Base-by-base conservation (phyloP, 805 yeast species). In the Metschnikowia gelsemii region DNA sequence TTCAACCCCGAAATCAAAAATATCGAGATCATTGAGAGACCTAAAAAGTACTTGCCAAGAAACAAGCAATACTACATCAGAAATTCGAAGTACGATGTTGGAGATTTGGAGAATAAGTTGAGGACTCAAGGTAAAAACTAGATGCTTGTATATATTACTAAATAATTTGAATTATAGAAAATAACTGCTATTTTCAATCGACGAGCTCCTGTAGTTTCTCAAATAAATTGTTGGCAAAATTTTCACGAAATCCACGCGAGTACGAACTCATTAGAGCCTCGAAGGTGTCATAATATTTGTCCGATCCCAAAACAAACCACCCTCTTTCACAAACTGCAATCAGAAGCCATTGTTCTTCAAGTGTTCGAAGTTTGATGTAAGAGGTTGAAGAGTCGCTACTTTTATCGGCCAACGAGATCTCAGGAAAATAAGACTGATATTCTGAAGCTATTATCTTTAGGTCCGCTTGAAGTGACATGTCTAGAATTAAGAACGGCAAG, bases 61-160 rank as follows among this genome's bases (percentile, higher is more conserved):
- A 79, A 80, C 66, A 91, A 87, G 73, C 91, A 88, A 55, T 90
- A 84, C 74, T 93, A 87, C 66, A 84, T 93, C 58, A 84, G 96
- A 69, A 84, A 77, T 63, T 73, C 83, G 38, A 81, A 79, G 58
- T 67, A 81, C 62, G 95, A 87, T 63, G 57, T 53, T 29, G 83
- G 80, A 49, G 89, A 84, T 59, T 62, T 84, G 46, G 86, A 80
- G 55, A 62, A 53, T 6, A 58, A 59, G 45, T 52, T 68, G 42
- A 61, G 53, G 32, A 39, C 40, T 26, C 49, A 48, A 30, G 47
- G 39, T 38, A 45, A 48, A 38, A 43, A 40, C 27, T 45, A 31
- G 17, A 22, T 19, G 33, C 36, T 20, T 41, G 40, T 35, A 41
- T 35, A 41, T 40, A 34, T 21, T 17, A 36, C 30, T 29, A 25